Percentiles rank a stretch among this genome's conserved stretches.
These are phyloP conservation scores for Fonsecaea pugnacius DNA, from an alignment of 2,329 filamentous ascomycete genomes.

Conservation along the genomic window DNA sequence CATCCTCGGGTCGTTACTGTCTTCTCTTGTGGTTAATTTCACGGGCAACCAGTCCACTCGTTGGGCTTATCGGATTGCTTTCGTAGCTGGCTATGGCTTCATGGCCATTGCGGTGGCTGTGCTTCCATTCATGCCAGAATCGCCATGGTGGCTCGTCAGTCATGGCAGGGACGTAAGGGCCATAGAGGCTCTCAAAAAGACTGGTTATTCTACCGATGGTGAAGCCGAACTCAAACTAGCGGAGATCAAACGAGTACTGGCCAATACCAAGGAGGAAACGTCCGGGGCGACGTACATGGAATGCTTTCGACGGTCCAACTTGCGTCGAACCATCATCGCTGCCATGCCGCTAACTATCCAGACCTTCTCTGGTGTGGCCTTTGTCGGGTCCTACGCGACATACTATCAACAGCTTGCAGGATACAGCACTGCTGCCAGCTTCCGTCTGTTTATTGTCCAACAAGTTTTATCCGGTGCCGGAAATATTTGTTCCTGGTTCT, in stretches of 20 bases:
- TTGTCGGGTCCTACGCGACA: conserved; percentile 46
- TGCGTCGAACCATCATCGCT: conserved; percentile 49
- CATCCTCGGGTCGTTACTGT: conserved; percentile 48
- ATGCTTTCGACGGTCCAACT: conserved; percentile 41
- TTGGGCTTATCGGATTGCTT: conserved; percentile 52
- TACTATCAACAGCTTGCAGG: conserved; percentile 52
- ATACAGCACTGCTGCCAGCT: conserved; percentile 42
- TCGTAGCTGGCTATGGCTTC: conserved; percentile 51
- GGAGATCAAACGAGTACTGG: conserved; percentile 46
- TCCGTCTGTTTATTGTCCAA: conserved; percentile 48
- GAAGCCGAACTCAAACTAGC: conserved; percentile 22
- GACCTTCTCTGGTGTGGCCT: conserved; percentile 40
- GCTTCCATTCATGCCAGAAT: conserved; percentile 31
- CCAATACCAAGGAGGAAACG: conserved; percentile 37
- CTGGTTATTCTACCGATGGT: conserved; percentile 37
- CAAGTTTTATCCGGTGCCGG: conserved; percentile 46
- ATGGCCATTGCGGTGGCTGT: conserved; percentile 34
- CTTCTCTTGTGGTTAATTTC: conserved; percentile 45
- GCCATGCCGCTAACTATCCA: conserved; percentile 45
- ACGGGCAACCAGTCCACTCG: conserved; percentile 47
- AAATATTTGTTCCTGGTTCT: conserved; percentile 41
- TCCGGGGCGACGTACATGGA: conserved; percentile 39
- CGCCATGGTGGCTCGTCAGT: conserved; percentile 48
- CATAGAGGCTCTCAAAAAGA: conserved; percentile 38
- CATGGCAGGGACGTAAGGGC: conserved; percentile 43